A percentile compares a stretch with the other conserved stretches of the same genome.
phyloP scores from a whole-genome alignment of 495 filamentous ascomycete species.

The Articulospora tetracladia region DNA sequence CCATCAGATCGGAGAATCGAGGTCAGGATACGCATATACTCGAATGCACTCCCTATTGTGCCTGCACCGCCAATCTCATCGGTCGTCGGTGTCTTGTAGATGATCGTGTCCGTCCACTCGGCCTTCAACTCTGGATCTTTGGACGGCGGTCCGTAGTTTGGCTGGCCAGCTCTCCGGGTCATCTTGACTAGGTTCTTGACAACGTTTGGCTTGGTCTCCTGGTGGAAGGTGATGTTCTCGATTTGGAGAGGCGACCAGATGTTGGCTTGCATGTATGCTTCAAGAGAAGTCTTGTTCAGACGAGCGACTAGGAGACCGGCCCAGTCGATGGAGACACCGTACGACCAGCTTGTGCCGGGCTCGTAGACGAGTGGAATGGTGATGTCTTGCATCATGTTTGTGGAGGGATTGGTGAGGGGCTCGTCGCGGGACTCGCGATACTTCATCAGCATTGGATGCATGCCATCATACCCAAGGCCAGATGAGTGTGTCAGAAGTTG shows the following conservation, averaged over 20 bases:
- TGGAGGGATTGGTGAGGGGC: not conserved
- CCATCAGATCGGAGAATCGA: conserved; percentile 40
- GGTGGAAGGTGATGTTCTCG: conserved; percentile 49
- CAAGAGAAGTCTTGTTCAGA: conserved; percentile 42
- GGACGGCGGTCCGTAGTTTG: conserved; percentile 19
- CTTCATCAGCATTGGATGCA: not conserved
- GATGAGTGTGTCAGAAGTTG: conserved; percentile 23
- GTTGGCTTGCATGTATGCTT: conserved; percentile 51
- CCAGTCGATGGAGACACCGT: conserved; percentile 46
- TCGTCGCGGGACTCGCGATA: not conserved
- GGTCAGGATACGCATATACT: conserved; percentile 43
- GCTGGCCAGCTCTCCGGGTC: conserved; percentile 23
- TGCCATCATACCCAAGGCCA: conserved; percentile 12
- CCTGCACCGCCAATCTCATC: conserved; percentile 41
- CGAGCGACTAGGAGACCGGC: conserved; percentile 45
- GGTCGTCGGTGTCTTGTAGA: not conserved
- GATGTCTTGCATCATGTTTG: conserved; percentile 13
- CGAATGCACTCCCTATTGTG: conserved; percentile 28
- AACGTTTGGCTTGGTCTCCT: conserved; percentile 33
- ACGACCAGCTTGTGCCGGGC: conserved; percentile 47
- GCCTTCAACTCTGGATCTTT: conserved; percentile 24
- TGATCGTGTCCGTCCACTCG: conserved; percentile 29
- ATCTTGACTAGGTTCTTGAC: conserved; percentile 32
- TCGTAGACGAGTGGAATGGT: conserved; percentile 40
- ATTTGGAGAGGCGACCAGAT: conserved; percentile 55